Evolutionary conservation across 805 yeast genomes (phyloP), one percentile per base, ranked within the genome.

Genomic region (Vanderwaltozyma tropicalis): DNA sequence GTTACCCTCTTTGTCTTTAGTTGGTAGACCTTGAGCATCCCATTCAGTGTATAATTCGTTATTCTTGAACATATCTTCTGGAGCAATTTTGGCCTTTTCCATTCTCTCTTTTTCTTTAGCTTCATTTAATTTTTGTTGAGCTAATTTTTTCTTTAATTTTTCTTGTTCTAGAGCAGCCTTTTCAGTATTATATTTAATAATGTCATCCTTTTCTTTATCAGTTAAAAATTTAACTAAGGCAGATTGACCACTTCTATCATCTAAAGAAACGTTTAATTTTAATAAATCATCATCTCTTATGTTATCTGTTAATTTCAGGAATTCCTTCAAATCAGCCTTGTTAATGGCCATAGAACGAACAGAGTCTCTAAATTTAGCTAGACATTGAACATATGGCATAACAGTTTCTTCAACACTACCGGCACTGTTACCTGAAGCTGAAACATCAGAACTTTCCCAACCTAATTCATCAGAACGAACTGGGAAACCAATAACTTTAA

Each of bases 21-120:
- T 69, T 15, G 98, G 98, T 14, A 92, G 41, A 1, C 98, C 98
- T 26, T 70, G 62, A 19, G 72, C 88, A 55, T 92, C 96, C 83
- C 89, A 92, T 53, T 74, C 82, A 9, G 74, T 60, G 57, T 75
- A 92, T 33, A 50, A 43, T 40, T 71, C 72, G 5, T 53, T 61
- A 38, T 73, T 72, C 50, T 68, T 71, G 65, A 88, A 92, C 77
- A 92, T 62, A 19, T 82, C 88, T 28, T 55, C 42, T 1, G 97
- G 95, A 8, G 76, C 56, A 3, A 78, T 47, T 52, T 75, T 77
- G 43, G 89, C 82, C 61, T 80, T 84, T 37, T 68, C 82, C 33
- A 67, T 50, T 49, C 74, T 68, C 48, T 78, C 86, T 38, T 58
- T 61, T 48, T 79, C 87, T 53, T 80, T 78, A 44, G 70, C 69